Conservation (phyloP, 257 asterid species). For the Solanum boliviense region DNA sequence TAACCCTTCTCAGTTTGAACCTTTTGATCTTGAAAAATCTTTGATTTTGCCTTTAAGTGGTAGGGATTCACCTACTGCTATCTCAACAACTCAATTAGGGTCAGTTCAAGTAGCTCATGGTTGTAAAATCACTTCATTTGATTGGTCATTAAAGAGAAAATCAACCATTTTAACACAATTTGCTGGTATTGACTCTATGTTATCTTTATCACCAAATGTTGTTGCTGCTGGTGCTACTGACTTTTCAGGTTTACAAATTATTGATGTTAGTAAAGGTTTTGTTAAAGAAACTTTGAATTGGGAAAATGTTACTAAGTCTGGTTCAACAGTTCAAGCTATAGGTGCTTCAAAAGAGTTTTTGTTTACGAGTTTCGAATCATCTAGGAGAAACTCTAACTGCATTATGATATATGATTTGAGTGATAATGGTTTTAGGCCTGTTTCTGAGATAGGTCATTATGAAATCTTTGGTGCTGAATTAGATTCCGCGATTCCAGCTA, state of each 20-base stretch:
- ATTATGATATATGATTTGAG: slow-evolving; percentile 67
- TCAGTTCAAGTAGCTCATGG: slow-evolving; percentile 91
- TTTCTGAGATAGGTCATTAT: slow-evolving; percentile 53
- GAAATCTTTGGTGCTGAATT: slow-evolving; percentile 89
- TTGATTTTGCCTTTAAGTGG: slow-evolving; percentile 49
- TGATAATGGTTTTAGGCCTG: slow-evolving; percentile 33
- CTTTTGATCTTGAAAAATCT: slow-evolving; percentile 69
- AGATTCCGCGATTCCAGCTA: slow-evolving; percentile 83
- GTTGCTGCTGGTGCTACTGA: slow-evolving; percentile 96
- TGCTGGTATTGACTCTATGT: slow-evolving; percentile 65
- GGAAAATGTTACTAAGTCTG: slow-evolving; percentile 89
- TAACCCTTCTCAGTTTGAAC: slow-evolving; percentile 72
- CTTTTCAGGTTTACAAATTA: slow-evolving; percentile 75
- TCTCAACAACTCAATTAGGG: slow-evolving; percentile 60
- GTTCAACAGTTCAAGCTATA: slow-evolving; percentile 80
- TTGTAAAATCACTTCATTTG: slow-evolving; percentile 79
- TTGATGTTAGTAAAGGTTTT: slow-evolving; percentile 55
- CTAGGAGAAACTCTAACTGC: slow-evolving; percentile 78
- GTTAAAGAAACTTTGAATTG: slow-evolving; percentile 64
- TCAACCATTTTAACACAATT: slow-evolving; percentile 77
- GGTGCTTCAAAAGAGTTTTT: slow-evolving; percentile 54
- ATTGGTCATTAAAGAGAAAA: slow-evolving; percentile 77
- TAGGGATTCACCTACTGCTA: slow-evolving; percentile 72
- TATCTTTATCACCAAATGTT: slow-evolving; percentile 49
- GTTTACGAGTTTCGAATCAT: slow-evolving; percentile 88